A percentile compares a stretch with the other conserved stretches of the same genome.
Conservation (phyloP, 2,329 filamentous ascomycete genomes). For the Colletotrichum cordylinicola region DNA sequence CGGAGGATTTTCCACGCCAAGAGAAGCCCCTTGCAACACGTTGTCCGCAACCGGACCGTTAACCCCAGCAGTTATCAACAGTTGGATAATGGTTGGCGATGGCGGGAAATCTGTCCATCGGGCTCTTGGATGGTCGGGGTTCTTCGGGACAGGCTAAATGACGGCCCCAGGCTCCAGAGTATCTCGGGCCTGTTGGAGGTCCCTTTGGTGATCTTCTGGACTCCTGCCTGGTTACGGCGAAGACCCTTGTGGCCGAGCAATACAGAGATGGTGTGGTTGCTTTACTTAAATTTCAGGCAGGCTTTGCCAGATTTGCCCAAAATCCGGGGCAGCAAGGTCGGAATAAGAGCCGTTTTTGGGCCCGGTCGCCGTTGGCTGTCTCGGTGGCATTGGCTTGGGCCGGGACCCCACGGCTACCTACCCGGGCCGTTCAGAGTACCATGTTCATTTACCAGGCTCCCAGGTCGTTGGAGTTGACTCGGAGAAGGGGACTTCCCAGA, state of each 20-base stretch:
- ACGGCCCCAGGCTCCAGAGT: not conserved
- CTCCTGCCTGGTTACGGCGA: slow-evolving; percentile 20
- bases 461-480: slow-evolving; percentile 7
- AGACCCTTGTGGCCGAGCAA: slow-evolving; percentile 19
- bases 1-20: slow-evolving; percentile 24
- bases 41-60: slow-evolving; percentile 18
- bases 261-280: slow-evolving; percentile 2
- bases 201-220: slow-evolving; percentile 21
- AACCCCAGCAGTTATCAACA: not conserved
- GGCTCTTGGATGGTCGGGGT: slow-evolving; percentile 1
- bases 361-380: slow-evolving; percentile 19
- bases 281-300: slow-evolving; percentile 19
- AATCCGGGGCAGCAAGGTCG: slow-evolving; percentile 25
- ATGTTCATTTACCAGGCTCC: slow-evolving; percentile 8
- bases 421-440: slow-evolving; percentile 20
- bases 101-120: slow-evolving; percentile 9
- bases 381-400: slow-evolving; percentile 13
- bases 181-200: slow-evolving; percentile 6
- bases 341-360: slow-evolving; percentile 17
- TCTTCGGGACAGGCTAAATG: slow-evolving; percentile 10
- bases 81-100: slow-evolving; percentile 3
- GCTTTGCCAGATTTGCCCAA: slow-evolving; percentile 8
- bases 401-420: slow-evolving; percentile 21
- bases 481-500: slow-evolving; percentile 12
- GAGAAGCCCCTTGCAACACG: not conserved